These are phyloP conservation scores for Castanospermum australe DNA, from an alignment of 306 rosid species.

Conservation along the genomic window DNA sequence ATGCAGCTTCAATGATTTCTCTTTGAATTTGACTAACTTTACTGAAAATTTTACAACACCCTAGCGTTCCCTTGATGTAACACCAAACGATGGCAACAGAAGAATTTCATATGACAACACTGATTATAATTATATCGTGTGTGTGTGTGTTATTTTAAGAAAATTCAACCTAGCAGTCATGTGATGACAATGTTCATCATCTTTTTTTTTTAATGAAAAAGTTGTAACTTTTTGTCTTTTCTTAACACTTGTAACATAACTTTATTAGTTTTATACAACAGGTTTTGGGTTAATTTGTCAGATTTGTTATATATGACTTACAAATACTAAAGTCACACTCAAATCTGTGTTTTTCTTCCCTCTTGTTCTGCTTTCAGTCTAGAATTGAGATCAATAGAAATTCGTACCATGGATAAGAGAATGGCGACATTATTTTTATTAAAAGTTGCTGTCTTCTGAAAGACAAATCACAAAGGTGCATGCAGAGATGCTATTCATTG, in stretches of 20 bases:
- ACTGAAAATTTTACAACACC: background rate
- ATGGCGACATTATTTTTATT: too few relatives aligned
- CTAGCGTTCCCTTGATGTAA: background rate
- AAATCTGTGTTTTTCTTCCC: background rate
- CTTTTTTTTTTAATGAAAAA: background rate
- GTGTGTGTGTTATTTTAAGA: background rate
- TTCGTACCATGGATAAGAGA: background rate
- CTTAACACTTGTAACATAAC: background rate
- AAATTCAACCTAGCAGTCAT: background rate
- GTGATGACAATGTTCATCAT: background rate
- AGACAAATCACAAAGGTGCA: too few relatives aligned
- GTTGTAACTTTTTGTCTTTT: background rate
- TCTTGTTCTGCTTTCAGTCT: background rate
- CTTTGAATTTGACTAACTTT: background rate
- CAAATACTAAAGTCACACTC: too few relatives aligned
- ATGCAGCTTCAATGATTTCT: background rate
- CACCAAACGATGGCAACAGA: background rate
- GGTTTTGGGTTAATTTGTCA: background rate
- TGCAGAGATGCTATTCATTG: too few relatives aligned
- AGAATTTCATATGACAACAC: background rate
- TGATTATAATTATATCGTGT: background rate
- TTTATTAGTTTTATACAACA: background rate
- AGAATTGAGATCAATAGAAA: background rate
- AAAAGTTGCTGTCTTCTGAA: too few relatives aligned
- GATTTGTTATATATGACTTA: too few relatives aligned